Evolutionary conservation across 2,329 filamentous ascomycete genomes (phyloP), one percentile per base, ranked within the genome.

Genomic region (Fusarium praegraminearum): DNA sequence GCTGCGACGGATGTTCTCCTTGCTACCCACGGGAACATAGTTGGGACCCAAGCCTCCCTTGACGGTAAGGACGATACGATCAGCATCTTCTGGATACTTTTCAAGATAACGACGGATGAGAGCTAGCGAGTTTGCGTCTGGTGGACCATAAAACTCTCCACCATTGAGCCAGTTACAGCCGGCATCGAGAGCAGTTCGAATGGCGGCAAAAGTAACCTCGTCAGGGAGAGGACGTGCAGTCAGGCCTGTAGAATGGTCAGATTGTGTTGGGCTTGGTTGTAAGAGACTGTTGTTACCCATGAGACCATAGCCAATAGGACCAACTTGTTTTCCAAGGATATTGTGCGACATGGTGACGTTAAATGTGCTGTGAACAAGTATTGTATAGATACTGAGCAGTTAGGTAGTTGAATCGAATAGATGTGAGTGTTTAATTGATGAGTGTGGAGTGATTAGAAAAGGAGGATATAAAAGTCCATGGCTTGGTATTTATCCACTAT

Each of bases 41-140:
- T 72, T 76, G 2, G 74, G 61, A 40, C 82, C 77, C 24, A 81
- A 30, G 15, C 81, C 86, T 28, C 88, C 89, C 78, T 91, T 91
- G 74, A 91, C 82, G 70, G 83, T 85, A 49, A 91, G 78, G 12
- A 90, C 82, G 4, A 91, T 83, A 70, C 88, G 86, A 46, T 82
- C 79, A 16, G 87, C 87, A 64, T 90, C 86, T 62, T 87, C 85
- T 1, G 89, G 89, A 74, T 90, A 85, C 66, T 83, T 81, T 35
- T 81, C 82, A 72, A 91, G 89, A 77, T 90, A 91, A 24, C 83
- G 80, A 56, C 85, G 82, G n/a, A 91, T 77, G 30, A 91, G 80
- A 50, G 84, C 82, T 55, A 88, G 85, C 57, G 79, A 81, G 78
- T 90, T 88, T 71, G 80, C 80, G 16, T 84, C 80, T 3, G 83